These are phyloP conservation scores for Tuber umbilicatum DNA, from an alignment of 495 filamentous ascomycete genomes.

Conservation along the genomic window DNA sequence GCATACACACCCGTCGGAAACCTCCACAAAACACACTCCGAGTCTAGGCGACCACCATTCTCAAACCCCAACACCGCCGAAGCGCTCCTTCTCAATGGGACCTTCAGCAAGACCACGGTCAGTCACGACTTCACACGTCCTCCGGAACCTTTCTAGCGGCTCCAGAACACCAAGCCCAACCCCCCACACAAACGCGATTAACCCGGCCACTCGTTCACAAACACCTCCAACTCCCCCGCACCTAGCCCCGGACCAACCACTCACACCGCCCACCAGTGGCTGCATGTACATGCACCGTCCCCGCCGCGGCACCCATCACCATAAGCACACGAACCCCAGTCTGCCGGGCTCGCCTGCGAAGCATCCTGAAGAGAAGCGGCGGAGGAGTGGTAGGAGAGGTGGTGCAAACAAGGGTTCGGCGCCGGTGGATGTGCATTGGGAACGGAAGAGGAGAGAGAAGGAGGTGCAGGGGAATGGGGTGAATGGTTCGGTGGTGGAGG, in stretches of 20 bases:
- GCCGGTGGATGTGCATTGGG: neutral
- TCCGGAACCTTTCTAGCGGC: slow-evolving; percentile 9
- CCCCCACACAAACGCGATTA: neutral
- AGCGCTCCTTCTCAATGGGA: slow-evolving; percentile 22
- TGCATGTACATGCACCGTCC: slow-evolving; percentile 16
- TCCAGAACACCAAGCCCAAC: slow-evolving; percentile 15
- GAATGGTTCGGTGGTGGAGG: slow-evolving; percentile 8
- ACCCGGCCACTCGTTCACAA: slow-evolving; percentile 6
- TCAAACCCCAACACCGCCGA: slow-evolving; percentile 1
- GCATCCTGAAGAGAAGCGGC: neutral
- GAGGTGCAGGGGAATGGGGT: neutral
- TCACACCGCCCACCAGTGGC: slow-evolving; percentile 20
- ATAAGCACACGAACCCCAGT: slow-evolving; percentile 19
- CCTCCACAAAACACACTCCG: slow-evolving; percentile 7
- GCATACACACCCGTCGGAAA: slow-evolving; percentile 15
- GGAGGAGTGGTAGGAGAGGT: neutral
- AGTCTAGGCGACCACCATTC: neutral
- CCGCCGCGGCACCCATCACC: slow-evolving; percentile 9
- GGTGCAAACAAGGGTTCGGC: neutral
- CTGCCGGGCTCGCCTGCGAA: slow-evolving; percentile 14
- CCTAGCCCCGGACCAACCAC: slow-evolving; percentile 10
- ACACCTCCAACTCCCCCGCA: slow-evolving; percentile 2
- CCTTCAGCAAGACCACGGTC: slow-evolving; percentile 12
- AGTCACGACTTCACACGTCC: slow-evolving; percentile 1
- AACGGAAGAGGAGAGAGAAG: neutral